Base-by-base conservation (phyloP, 139 green algal species). In the Astrephomene gubernaculifera region DNA sequence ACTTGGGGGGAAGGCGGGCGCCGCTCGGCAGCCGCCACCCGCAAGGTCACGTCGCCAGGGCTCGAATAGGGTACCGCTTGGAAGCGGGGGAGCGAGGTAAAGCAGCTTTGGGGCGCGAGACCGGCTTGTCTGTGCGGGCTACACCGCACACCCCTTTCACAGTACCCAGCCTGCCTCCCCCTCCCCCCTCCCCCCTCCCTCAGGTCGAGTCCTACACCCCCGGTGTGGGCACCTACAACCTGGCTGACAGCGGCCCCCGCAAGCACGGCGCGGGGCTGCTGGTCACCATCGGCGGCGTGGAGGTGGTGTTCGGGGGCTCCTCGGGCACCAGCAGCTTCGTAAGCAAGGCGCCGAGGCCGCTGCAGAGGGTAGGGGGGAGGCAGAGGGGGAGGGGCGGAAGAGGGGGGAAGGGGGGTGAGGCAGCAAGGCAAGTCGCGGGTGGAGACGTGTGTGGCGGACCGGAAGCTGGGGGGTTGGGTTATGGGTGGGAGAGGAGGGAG, bases 251-350 rank as follows among this genome's bases (percentile, higher is more conserved):
- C 36, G 79, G 79, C 10, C 41, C 78, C 0, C 61, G 78, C 24
- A 27, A 36, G 27, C 79, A 41, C 12, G 79, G 79, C 22, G 79
- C 79, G 9, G 79, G 79, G 22, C 33, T 86, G 65, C 61, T 72
- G 65, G 65, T 86, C 1, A 69, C 35, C 65, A 86, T 86, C 24
- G 79, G 79, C 49, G 79, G 79, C 64, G 79, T 86, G 45, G 79
- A 86, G 57, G 79, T 86, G 45, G 79, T 86, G 49, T 78, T 86
- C 21, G 79, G 79, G 5, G 79, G 79, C 45, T 69, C 64, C 14
- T 35, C 41, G 29, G 79, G 79, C 35, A 86, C 79, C 9, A 86
- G 79, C 79, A 86, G 79, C 65, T 86, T 86, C 38, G 65, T 78
- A 0, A 79, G 65, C 79, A 86, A 86, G 64, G 79, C 79, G 45